These are phyloP conservation scores for Apophysomyces ossiformis DNA, from an alignment of 371 early-diverging fungal species.

Conservation along the genomic window DNA sequence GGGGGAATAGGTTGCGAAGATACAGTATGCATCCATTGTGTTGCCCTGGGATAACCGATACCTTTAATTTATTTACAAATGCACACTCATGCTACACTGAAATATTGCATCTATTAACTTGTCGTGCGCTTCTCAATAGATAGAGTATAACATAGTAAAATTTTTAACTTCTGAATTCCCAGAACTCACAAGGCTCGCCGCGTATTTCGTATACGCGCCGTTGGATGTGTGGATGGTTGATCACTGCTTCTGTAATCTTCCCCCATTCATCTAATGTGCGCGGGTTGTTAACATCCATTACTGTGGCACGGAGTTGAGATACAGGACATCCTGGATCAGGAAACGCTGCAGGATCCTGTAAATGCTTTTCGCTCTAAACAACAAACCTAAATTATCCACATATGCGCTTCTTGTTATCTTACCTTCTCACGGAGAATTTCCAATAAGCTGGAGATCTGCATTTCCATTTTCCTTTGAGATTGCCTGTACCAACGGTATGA, in stretches of 20 bases:
- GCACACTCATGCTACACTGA: no score
- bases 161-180: constrained; percentile 21
- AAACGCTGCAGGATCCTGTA: constrained; percentile 11
- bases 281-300: constrained; percentile 11
- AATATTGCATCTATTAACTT: no score
- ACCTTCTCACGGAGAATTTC: constrained; percentile 23
- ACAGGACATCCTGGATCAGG: constrained; percentile 20
- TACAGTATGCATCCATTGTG: no score
- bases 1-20: no score
- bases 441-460: neutral
- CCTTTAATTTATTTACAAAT: no score
- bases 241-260: constrained; percentile 11
- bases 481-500: constrained; percentile 5
- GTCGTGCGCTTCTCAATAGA: no score
- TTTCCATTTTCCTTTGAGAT: constrained; percentile 7
- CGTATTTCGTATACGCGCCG: constrained; percentile 15
- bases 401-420: neutral
- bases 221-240: constrained; percentile 17
- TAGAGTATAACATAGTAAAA: no score
- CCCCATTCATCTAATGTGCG: constrained; percentile 20
- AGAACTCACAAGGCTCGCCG: constrained; percentile 23
- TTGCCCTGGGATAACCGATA: no score
- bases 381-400: no score
- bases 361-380: constrained; percentile 19
- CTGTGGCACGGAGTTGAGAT: constrained; percentile 11